Evolutionary conservation across 768 basidiomycete genomes (phyloP).

Genomic region (Mrakia gelida): DNA sequence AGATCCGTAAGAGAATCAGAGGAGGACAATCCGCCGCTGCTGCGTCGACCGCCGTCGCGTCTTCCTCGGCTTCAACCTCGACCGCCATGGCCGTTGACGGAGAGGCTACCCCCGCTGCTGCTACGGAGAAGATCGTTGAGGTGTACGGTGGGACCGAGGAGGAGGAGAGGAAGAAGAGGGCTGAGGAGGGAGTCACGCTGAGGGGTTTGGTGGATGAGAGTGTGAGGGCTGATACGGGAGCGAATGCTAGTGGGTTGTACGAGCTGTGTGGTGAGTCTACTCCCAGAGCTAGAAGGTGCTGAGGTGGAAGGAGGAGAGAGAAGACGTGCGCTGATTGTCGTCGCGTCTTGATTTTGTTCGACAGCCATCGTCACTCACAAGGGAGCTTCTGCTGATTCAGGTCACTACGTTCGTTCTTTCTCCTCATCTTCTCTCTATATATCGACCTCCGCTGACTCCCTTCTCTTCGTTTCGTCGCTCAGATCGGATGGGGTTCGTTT

Average conservation of each 20-base stretch:
- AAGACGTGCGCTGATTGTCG: slow-evolving; percentile 13
- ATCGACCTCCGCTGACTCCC: slow-evolving; percentile 23
- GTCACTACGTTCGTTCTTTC: slow-evolving; percentile 87
- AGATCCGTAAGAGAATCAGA: slow-evolving; percentile 60
- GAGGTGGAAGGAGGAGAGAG: background rate
- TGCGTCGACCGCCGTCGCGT: background rate
- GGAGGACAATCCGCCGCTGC: slow-evolving; percentile 38
- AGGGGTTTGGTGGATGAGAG: slow-evolving; percentile 60
- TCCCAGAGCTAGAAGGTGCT: background rate
- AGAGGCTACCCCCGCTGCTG: background rate
- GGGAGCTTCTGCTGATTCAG: slow-evolving; percentile 83
- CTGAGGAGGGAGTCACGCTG: slow-evolving; percentile 63
- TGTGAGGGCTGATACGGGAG: slow-evolving; percentile 64
- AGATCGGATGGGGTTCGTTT: slow-evolving; percentile 11
- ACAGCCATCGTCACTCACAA: slow-evolving; percentile 94
- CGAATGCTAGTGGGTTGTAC: slow-evolving; percentile 76
- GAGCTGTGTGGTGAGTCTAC: slow-evolving; percentile 73
- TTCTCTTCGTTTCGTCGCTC: slow-evolving; percentile 36
- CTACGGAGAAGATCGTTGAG: slow-evolving; percentile 7
- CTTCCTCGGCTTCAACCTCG: background rate
- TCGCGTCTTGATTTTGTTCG: background rate
- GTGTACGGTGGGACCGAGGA: slow-evolving; percentile 34
- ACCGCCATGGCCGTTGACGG: slow-evolving; percentile 7
- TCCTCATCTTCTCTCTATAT: slow-evolving; percentile 54
- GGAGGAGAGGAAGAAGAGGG: slow-evolving; percentile 47